Percentiles rank a stretch among this genome's conserved stretches.
Conservation (phyloP, 352 stramenopile genomes). For the Phytopythium chamaehyphon region DNA sequence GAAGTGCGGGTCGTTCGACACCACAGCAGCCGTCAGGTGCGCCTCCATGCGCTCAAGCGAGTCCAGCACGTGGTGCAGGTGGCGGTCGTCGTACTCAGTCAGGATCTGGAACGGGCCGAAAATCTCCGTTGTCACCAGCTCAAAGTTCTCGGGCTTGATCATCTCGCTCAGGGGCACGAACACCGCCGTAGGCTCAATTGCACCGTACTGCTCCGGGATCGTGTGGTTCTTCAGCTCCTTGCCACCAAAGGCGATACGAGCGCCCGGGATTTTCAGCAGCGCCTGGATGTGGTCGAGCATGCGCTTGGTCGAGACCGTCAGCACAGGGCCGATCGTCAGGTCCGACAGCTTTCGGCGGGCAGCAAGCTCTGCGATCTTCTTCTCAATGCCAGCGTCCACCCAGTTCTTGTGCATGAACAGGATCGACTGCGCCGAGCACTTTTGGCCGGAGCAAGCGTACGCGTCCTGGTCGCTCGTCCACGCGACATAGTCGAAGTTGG, state of each 20-base stretch:
- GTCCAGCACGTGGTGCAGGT: constrained; percentile 90
- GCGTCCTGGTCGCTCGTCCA: constrained; percentile 98
- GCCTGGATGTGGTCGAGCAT: constrained; percentile 93
- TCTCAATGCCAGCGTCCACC: constrained; percentile 86
- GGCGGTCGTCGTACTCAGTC: constrained; percentile 91
- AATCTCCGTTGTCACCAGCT: constrained; percentile 94
- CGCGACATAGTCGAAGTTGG: constrained; percentile 96
- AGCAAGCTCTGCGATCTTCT: constrained; percentile 91
- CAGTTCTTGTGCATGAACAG: constrained; percentile 99
- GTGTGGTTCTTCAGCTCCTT: constrained; percentile 91
- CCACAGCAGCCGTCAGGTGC: constrained; percentile 97
- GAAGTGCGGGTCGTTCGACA: constrained; percentile 96
- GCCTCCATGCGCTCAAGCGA: constrained; percentile 95
- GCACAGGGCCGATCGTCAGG: constrained; percentile 95
- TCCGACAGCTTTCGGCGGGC: constrained; percentile 90
- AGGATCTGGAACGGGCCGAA: constrained; percentile 99
- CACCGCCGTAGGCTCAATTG: constrained; percentile 96
- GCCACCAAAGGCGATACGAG: constrained; percentile 94
- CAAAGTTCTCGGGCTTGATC: constrained; percentile 94
- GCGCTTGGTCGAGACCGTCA: constrained; percentile 95
- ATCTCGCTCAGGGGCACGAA: constrained; percentile 96
- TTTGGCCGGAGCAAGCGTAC: constrained; percentile 97
- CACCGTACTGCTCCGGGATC: constrained; percentile 95
- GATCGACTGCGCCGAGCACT: constrained; percentile 98
- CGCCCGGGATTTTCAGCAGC: constrained; percentile 92